These are phyloP conservation scores for Murraya koenigii DNA, from an alignment of 345 rosid species.

Conservation along the genomic window DNA sequence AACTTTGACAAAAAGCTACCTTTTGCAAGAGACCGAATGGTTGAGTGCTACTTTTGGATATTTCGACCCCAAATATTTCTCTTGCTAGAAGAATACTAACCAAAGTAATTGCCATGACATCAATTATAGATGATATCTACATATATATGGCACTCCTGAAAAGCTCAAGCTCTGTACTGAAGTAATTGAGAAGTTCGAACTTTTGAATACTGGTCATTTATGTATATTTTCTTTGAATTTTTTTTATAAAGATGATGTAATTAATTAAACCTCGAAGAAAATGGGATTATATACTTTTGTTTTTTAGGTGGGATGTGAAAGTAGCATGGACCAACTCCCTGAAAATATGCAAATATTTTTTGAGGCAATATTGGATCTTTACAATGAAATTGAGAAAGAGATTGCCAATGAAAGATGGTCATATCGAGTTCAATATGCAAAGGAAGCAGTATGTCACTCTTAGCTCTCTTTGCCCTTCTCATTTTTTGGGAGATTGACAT, in stretches of 20 bases:
- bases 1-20: background rate
- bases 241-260: background rate
- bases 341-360: constrained; percentile 14
- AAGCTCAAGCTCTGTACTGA: constrained; percentile 14
- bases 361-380: constrained; percentile 8
- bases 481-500: too few species aligned
- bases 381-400: constrained; percentile 20
- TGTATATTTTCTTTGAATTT: background rate
- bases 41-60: constrained; percentile 3
- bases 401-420: constrained; percentile 11
- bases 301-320: constrained; percentile 28
- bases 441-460: constrained; percentile 9
- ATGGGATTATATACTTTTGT: background rate
- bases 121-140: constrained; percentile 15
- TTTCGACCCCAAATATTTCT: constrained; percentile 17
- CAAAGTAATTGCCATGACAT: background rate
- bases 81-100: background rate
- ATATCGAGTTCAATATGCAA: constrained; percentile 5
- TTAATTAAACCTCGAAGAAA: background rate
- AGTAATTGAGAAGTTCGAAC: constrained; percentile 14
- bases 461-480: background rate
- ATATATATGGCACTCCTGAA: constrained; percentile 18
- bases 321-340: constrained; percentile 17
- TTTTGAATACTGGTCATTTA: too few species aligned
- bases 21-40: constrained; percentile 18